phyloP scores from a whole-genome alignment of 805 yeast species.

The Kregervanrija delftensis region DNA sequence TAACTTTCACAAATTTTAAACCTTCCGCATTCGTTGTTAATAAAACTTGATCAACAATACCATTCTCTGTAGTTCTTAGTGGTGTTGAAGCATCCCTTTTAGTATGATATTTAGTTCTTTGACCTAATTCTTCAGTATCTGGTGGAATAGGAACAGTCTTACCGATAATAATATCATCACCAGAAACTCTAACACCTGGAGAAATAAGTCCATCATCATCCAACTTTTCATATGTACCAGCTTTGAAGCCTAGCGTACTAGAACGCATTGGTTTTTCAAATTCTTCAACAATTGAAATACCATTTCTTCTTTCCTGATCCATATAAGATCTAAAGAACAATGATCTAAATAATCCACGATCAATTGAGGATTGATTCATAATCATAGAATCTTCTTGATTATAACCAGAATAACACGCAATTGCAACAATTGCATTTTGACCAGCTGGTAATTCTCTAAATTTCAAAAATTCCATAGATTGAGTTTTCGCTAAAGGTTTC shows the following conservation, averaged over 20 bases:
- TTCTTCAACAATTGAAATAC: constrained; percentile 97
- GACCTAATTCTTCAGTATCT: constrained; percentile 97
- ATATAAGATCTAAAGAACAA: constrained; percentile 94
- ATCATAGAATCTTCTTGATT: constrained; percentile 99
- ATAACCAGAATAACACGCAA: constrained; percentile 96
- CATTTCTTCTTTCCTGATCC: constrained; percentile 98
- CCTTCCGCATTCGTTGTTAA: constrained; percentile 98
- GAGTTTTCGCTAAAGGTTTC: constrained; percentile 95
- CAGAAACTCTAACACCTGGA: constrained; percentile 97
- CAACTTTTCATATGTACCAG: constrained; percentile 95
- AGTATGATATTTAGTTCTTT: constrained; percentile 96
- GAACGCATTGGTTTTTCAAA: constrained; percentile 96
- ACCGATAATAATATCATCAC: constrained; percentile 98
- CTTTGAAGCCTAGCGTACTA: constrained; percentile 90
- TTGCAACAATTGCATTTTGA: constrained; percentile 97
- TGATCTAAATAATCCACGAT: constrained; percentile 92
- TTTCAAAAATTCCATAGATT: constrained; percentile 95
- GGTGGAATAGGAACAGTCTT: constrained; percentile 99
- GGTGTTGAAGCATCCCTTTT: constrained; percentile 99
- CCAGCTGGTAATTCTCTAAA: constrained; percentile 99
- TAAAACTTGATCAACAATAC: constrained; percentile 96
- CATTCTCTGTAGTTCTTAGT: constrained; percentile 90
- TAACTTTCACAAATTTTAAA: constrained; percentile 90
- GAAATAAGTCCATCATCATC: constrained; percentile 98
- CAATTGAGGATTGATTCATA: constrained; percentile 97